Percentiles rank a stretch among this genome's conserved stretches.
phyloP scores from a whole-genome alignment of 108 stramenopile genomes.

The Skeletonema costatum region DNA sequence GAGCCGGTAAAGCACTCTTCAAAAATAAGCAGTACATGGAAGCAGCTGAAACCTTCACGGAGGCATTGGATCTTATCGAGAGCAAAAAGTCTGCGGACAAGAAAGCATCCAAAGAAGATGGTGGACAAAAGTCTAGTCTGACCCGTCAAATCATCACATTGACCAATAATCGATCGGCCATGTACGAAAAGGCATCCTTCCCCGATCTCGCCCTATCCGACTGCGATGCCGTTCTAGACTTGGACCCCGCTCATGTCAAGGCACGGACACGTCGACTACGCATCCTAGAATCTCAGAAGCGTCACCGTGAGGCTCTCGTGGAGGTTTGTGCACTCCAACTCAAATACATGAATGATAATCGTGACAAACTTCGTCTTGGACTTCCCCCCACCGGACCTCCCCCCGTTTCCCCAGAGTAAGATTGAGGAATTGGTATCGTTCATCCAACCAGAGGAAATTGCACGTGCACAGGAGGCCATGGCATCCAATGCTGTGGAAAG shows the following conservation, averaged over 20 bases:
- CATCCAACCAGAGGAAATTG: constrained; percentile 73
- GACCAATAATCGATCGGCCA: constrained; percentile 90
- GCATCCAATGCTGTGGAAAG: constrained; percentile 25
- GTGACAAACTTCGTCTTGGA: constrained; percentile 76
- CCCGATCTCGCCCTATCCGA: constrained; percentile 81
- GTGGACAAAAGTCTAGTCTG: constrained; percentile 36
- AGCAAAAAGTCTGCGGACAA: background rate
- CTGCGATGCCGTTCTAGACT: constrained; percentile 68
- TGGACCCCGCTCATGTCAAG: constrained; percentile 71
- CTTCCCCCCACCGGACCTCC: constrained; percentile 68
- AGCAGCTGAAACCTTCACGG: constrained; percentile 81
- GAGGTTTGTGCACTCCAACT: constrained; percentile 86
- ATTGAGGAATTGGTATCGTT: constrained; percentile 77
- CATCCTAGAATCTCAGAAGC: constrained; percentile 68
- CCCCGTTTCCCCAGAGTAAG: constrained; percentile 83
- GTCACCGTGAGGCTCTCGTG: constrained; percentile 33
- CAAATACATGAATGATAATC: constrained; percentile 83
- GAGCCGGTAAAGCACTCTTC: constrained; percentile 81
- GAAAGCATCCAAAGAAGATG: background rate
- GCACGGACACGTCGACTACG: constrained; percentile 83
- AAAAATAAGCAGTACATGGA: constrained; percentile 81
- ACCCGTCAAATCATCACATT: constrained; percentile 80
- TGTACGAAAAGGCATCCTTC: constrained; percentile 90
- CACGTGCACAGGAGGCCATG: constrained; percentile 34
- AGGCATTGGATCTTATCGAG: constrained; percentile 79